Base-by-base conservation (phyloP, 495 filamentous ascomycete species). In the Rostrohypoxylon terebratum region DNA sequence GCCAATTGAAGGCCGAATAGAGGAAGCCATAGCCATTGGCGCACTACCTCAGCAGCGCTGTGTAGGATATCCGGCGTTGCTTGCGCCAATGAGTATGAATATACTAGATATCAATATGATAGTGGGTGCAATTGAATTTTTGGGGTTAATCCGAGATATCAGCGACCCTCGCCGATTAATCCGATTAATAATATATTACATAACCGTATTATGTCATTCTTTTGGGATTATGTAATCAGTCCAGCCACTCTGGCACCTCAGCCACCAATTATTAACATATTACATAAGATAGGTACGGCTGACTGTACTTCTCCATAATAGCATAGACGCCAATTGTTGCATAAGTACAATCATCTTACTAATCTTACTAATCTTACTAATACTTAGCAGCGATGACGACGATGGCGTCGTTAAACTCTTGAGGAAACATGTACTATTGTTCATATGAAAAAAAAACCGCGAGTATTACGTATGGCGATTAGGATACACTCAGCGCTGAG, bases 1-100 rank as follows among this genome's bases (percentile, higher is more conserved):
- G 65, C 78, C 80, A 75, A 84, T 78, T 25, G 80, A 75, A 71
- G 83, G 84, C 72, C 84, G 80, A 44, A 86, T 63, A n/a, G 80
- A 73, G 58, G 73, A 76, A 57, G 81, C 75, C 57, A 78, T 78
- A 61, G 83, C 82, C 84, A 86, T 86, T 9, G 48, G 18, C 63
- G 51, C 20, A 44, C 16, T 31, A 44, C 59, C 40, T 63, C 34
- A 16, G 44, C n/a, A 58, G 28, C 48, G 42, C 69, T 57, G 45
- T 63, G 38, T 1, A 36, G 42, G 20, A 60, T 42, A 14, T 14
- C 21, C 13, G 8, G 20, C 8, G n/a, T 38, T 11, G 9, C 25
- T 40, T 58, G 34, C 21, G 21, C 51, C 44, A 59, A 13, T 60
- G 25, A 21, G 47, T 60, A 64, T 33, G 47, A 55, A 64, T 33